Base-by-base conservation (phyloP, 225 moss, liverwort and hornwort genomes). In the Rhytidiadelphus loreus region DNA sequence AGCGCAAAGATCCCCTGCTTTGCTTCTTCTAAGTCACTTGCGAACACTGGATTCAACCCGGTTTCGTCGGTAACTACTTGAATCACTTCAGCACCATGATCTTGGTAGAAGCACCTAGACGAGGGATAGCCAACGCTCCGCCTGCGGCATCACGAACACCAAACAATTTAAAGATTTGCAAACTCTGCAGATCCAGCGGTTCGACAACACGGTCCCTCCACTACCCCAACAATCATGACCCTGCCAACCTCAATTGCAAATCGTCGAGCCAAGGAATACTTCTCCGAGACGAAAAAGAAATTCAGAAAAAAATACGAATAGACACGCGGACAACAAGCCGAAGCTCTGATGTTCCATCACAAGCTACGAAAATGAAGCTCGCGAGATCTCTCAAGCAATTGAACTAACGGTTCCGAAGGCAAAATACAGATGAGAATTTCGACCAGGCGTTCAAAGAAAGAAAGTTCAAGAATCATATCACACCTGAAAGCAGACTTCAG, bases 91-190 rank as follows among this genome's bases (percentile, higher is more conserved):
- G 86, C 88, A 86, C 93, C 77, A 66, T 85, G 87, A 71, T 94
- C 94, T 86, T 93, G 92, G 76, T 93, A 94, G 81, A 93, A 94
- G 87, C 93, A 93, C 87, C 87, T 92, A 37, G 80, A 88, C 24
- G 90, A 82, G 41, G 88, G 90, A 87, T 87, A 91, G 79, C 85
- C 89, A 81, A 79, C 86, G 53, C 86, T 91, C 77, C 83, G 86
- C 88, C 94, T 94, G 76, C 81, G 57, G 48, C 82, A 92, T 79
- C 75, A 88, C 78, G 35, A 85, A 44, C 68, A 82, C 60, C 65
- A 90, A 24, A 82, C 66, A 81, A 77, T 81, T 85, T 46, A 57
- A 70, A 39, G 18, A 80, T 62, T 65, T 16, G 44, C 24, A 68
- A 50, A 77, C 13, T 59, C 58, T 52, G 64, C 41, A 86, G 24